Evolutionary conservation across 768 basidiomycete species (phyloP).

Genomic region (Leccinum rimulosum): DNA sequence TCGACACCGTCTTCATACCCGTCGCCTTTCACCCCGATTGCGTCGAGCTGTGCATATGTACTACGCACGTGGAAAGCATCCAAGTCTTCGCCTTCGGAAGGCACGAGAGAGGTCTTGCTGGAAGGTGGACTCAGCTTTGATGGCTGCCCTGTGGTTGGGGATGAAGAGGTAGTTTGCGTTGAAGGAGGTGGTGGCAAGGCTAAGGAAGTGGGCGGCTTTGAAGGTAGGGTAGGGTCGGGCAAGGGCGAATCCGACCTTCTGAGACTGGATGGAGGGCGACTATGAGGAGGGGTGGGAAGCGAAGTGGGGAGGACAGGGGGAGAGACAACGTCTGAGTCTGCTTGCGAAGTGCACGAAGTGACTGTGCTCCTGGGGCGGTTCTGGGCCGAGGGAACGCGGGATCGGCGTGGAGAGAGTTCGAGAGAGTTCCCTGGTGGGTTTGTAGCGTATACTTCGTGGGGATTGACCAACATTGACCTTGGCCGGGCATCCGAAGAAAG

Average conservation of each 20-base stretch:
- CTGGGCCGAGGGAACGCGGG: slow-evolving; percentile 21
- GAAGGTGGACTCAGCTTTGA: slow-evolving; percentile 36
- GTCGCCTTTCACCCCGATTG: slow-evolving; percentile 89
- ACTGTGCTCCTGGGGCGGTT: slow-evolving; percentile 22
- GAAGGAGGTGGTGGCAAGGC: slow-evolving; percentile 30
- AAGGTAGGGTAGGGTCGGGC: slow-evolving; percentile 18
- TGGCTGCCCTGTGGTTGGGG: slow-evolving; percentile 22
- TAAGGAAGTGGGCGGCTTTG: slow-evolving; percentile 20
- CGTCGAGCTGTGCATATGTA: slow-evolving; percentile 88
- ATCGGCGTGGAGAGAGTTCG: slow-evolving; percentile 26
- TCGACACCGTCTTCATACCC: slow-evolving; percentile 94
- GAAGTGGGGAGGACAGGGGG: slow-evolving; percentile 16
- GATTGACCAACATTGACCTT: slow-evolving; percentile 20
- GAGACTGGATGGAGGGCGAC: slow-evolving; percentile 27
- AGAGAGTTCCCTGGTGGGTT: slow-evolving; percentile 17
- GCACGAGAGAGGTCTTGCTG: slow-evolving; percentile 61
- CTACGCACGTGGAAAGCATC: slow-evolving; percentile 82
- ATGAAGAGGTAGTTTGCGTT: slow-evolving; percentile 36
- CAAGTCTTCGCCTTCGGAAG: slow-evolving; percentile 76
- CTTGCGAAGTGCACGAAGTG: slow-evolving; percentile 29
- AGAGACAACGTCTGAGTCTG: slow-evolving; percentile 16
- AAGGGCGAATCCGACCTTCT: slow-evolving; percentile 26
- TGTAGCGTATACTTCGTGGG: slow-evolving; percentile 18
- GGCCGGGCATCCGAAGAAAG: slow-evolving; percentile 25
- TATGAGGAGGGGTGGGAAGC: slow-evolving; percentile 28